Evolutionary conservation across 345 rosid species (phyloP).

Genomic region (Moricandia arvensis): DNA sequence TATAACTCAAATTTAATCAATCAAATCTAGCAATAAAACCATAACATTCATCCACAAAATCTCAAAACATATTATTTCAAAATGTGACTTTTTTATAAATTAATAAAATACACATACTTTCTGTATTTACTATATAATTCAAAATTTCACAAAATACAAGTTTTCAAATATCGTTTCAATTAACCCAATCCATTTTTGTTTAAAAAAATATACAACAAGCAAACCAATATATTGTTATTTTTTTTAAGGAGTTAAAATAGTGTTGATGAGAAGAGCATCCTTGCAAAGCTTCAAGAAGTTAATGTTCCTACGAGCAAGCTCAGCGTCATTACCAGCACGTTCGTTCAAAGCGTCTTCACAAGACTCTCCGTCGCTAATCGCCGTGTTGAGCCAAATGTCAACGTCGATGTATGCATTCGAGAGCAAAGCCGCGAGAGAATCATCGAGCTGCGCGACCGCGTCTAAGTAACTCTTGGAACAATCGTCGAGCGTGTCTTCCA

Average conservation of each 20-base stretch:
- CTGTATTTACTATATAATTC: neutral
- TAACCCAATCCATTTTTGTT: neutral
- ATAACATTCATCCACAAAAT: too few species aligned
- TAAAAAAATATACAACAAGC: neutral
- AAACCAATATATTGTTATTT: neutral
- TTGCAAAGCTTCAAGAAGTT: conserved; percentile 45
- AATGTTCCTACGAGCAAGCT: conserved; percentile 40
- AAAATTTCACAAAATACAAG: conserved; percentile 10
- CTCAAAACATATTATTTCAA: too few species aligned
- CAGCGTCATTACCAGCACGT: conserved; percentile 18
- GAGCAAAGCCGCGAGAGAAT: conserved; percentile 53
- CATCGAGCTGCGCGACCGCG: conserved; percentile 59
- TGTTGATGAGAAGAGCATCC: conserved; percentile 43
- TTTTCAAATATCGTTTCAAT: conserved; percentile 6
- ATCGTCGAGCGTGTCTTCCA: conserved; percentile 59
- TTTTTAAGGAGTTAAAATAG: conserved; percentile 39
- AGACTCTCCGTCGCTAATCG: conserved; percentile 41
- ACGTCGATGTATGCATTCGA: conserved; percentile 42
- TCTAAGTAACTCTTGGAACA: conserved; percentile 56
- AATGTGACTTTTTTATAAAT: too few species aligned
- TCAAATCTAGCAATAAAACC: too few species aligned
- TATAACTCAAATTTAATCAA: too few species aligned
- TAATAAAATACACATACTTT: too few species aligned
- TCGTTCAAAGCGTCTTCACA: conserved; percentile 44
- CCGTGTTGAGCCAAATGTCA: conserved; percentile 43